Base-by-base conservation (phyloP, 2,329 filamentous ascomycete genomes). In the Chaetomiaceae sp. region DNA sequence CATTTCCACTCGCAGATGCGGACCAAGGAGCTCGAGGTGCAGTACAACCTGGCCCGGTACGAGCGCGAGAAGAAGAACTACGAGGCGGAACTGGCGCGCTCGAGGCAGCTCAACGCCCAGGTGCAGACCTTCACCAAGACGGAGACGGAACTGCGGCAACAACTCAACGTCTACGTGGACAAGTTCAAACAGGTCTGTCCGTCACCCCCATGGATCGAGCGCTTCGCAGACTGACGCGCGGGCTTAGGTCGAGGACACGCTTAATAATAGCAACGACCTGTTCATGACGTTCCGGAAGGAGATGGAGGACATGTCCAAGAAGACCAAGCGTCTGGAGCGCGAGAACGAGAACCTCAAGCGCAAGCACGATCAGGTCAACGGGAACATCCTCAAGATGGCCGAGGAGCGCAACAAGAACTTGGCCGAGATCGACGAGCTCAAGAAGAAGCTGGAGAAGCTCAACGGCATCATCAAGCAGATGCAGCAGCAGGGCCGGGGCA, bases 281-380 rank as follows among this genome's bases (percentile, higher is more conserved):
- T 97, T 97, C 71, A 77, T 96, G 62, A 96, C 94, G 1, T 97
- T 97, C 73, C 84, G 92, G 51, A 96, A 96, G 74, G 94, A 97
- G 72, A 97, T 97, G 91, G 94, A 97, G 72, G 94, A 97, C 67
- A 97, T 97, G 91, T 96, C 91, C 1, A 96, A 96, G 75, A 97
- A 97, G 75, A 96, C 92, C 6, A 96, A 96, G 72, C 86, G 91
- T 23, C 77, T 99, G 49, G 94, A 99, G 70, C 96, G 96, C 72
- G 94, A 99, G 67, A 97, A 99, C 65, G 87, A 94, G 63, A 87
- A 83, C 17, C 80, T 96, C 47, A 95, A 90, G 61, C 84, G 92
- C 52, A 96, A 96, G 71, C 92, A 96, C 69, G 91, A 96, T 64
- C 84, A 89, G 44, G 95, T 91, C 23, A 94, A 94, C 65, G 86